A percentile compares a stretch with the other conserved stretches of the same genome.
Evolutionary conservation across 768 basidiomycete species (phyloP).

Genomic region (Hortiboletus campestris): DNA sequence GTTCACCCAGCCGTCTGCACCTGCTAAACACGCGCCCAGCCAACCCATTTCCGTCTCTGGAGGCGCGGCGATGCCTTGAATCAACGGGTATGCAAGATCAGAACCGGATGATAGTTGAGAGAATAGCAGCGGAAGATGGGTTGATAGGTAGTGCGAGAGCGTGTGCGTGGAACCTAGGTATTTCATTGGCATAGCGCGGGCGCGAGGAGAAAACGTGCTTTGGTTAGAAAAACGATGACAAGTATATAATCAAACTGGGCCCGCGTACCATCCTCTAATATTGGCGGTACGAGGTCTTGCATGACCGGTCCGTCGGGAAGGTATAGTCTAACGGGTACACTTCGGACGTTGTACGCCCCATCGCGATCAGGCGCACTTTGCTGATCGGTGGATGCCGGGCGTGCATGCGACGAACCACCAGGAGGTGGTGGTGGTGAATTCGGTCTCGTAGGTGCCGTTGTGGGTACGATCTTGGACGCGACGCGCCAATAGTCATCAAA

Average conservation of each 20-base stretch:
- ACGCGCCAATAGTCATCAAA: constrained; percentile 95
- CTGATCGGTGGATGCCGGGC: constrained; percentile 66
- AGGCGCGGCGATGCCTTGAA: constrained; percentile 84
- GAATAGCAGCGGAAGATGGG: constrained; percentile 80
- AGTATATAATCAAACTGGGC: neutral
- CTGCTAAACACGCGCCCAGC: constrained; percentile 88
- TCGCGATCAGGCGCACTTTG: constrained; percentile 60
- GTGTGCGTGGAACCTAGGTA: constrained; percentile 69
- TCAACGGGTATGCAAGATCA: constrained; percentile 70
- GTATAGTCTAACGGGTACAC: constrained; percentile 86
- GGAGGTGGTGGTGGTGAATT: constrained; percentile 52
- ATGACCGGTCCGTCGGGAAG: constrained; percentile 88
- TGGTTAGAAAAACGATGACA: neutral
- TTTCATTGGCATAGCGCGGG: neutral
- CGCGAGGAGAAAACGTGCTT: neutral
- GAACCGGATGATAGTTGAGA: constrained; percentile 43
- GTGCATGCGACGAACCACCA: constrained; percentile 58
- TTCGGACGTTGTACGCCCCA: constrained; percentile 82
- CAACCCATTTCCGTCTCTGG: constrained; percentile 89
- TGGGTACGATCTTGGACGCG: constrained; percentile 88
- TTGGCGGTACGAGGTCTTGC: constrained; percentile 84
- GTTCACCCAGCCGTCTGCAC: constrained; percentile 95
- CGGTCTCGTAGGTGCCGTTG: constrained; percentile 60
- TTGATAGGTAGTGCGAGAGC: constrained; percentile 62
- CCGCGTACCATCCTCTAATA: constrained; percentile 69